Conservation (phyloP, 1,284 basidiomycete species). For the Agaricales sp. region DNA sequence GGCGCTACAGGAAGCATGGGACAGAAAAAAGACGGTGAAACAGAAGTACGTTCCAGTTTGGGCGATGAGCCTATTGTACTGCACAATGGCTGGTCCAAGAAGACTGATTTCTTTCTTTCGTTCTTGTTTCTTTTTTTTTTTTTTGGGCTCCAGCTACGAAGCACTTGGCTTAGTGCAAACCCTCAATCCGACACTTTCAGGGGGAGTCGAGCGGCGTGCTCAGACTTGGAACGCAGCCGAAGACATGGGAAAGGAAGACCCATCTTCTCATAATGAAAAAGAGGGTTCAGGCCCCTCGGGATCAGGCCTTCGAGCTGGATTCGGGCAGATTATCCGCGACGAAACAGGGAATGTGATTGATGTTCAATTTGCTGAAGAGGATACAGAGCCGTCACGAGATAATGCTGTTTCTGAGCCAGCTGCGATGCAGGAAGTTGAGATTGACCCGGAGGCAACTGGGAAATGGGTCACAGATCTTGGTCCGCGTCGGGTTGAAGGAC, state of each 20-base stretch:
- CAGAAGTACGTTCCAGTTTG: constrained; percentile 82
- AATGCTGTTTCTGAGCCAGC: constrained; percentile 12
- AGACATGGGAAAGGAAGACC: not conserved
- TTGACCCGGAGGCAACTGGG: constrained; percentile 22
- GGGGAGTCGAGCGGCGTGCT: constrained; percentile 37
- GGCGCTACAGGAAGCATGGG: constrained; percentile 80
- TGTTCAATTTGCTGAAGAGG: constrained; percentile 61
- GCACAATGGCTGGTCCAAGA: constrained; percentile 1
- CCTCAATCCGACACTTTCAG: constrained; percentile 54
- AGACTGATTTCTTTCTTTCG: not conserved
- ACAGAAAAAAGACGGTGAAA: constrained; percentile 78
- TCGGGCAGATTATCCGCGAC: constrained; percentile 82
- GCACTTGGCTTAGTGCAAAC: constrained; percentile 64
- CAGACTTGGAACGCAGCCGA: not conserved
- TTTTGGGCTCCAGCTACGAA: constrained; percentile 50
- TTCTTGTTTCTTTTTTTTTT: constrained; percentile 4
- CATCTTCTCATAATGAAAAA: too few relatives aligned
- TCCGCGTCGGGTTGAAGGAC: constrained; percentile 9
- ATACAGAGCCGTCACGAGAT: constrained; percentile 20
- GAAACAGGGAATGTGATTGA: constrained; percentile 71
- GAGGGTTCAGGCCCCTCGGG: not conserved
- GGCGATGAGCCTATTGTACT: constrained; percentile 7
- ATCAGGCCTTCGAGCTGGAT: constrained; percentile 48
- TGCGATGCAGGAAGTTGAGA: constrained; percentile 21
- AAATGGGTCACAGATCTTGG: constrained; percentile 28